Evolutionary conservation across 164 flowering plant genomes (phyloP).

Genomic region (Magnolia kwangsiensis): DNA sequence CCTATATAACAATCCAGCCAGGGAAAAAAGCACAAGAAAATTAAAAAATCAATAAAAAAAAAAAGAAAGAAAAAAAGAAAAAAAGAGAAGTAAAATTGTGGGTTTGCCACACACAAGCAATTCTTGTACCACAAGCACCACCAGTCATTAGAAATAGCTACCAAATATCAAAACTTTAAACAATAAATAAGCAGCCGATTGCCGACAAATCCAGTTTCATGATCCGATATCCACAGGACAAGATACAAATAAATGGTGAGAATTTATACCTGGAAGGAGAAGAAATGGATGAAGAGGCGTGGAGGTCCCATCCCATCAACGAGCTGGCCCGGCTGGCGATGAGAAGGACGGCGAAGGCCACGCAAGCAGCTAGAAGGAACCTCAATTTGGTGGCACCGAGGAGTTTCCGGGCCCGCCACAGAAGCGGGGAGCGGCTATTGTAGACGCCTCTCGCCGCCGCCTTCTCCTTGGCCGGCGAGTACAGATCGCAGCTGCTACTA

Average conservation of each 20-base stretch:
- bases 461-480: slow-evolving; percentile 59
- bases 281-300: slow-evolving; percentile 24
- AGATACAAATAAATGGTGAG: background rate
- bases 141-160: background rate
- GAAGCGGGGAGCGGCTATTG: slow-evolving; percentile 22
- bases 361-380: slow-evolving; percentile 20
- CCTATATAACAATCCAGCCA: too few relatives aligned
- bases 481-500: slow-evolving; percentile 16
- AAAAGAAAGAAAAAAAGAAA: too few relatives aligned
- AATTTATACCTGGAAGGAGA: slow-evolving; percentile 24
- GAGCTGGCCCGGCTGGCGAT: slow-evolving; percentile 21
- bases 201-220: background rate
- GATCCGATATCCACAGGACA: background rate
- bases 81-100: too few relatives aligned
- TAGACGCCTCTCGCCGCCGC: slow-evolving; percentile 34
- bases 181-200: background rate
- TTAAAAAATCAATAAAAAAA: too few relatives aligned
- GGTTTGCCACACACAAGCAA: background rate
- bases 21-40: too few relatives aligned
- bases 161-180: background rate
- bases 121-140: background rate
- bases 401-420: slow-evolving; percentile 28
- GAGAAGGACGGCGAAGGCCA: slow-evolving; percentile 20
- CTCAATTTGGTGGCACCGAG: slow-evolving; percentile 17
- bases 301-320: slow-evolving; percentile 42